Evolutionary conservation across 1,139 yeast genomes (phyloP), one percentile per base, ranked within the genome.

Genomic region (Debaryomyces fabryi): DNA sequence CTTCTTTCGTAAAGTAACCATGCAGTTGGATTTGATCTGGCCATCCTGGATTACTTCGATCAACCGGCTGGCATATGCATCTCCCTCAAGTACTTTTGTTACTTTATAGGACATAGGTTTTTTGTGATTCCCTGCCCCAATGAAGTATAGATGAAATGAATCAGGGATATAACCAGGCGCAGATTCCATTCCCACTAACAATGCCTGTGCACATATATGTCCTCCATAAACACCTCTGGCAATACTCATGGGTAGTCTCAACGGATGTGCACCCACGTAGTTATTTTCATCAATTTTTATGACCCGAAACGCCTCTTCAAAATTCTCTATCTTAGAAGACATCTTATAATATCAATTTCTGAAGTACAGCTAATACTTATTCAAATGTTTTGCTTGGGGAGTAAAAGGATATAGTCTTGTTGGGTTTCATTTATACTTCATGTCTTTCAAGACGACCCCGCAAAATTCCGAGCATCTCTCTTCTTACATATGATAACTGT

Each of bases 171-270:
- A 69, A 42, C 57, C 63, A n/a, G 55, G 57, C 1, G 75, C 66
- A 16, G 70, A 62, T 48, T 71, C 78, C 35, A 84, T 71, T 1
- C 88, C 87, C 1, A 91, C 92, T 52, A 81, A 65, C 7, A 87
- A 66, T 1, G 92, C 72, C 61, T 88, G 96, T 1, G 90, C 88
- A 39, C 87, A 83, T 48, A 85, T 74, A 36, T 86, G 83, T 2
- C 96, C 96, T 1, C 96, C 96, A 68, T 86, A 88, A 1, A 87
- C 83, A 1, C 92, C 93, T 39, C 88, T 69, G 2, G 89, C 89
- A 0, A 81, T 79, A 2, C 71, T 67, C 8, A 73, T 50, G 0
- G 80, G 80, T 9, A 71, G 59, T 39, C 67, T 52, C 33, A 76
- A 61, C 2, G 76, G 74, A 49, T 71, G 70, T 1, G 67, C 73